Percentiles rank a stretch among this genome's conserved stretches.
phyloP scores from a whole-genome alignment of 2,329 filamentous ascomycete genomes.

The Fusarium xyrophilum region DNA sequence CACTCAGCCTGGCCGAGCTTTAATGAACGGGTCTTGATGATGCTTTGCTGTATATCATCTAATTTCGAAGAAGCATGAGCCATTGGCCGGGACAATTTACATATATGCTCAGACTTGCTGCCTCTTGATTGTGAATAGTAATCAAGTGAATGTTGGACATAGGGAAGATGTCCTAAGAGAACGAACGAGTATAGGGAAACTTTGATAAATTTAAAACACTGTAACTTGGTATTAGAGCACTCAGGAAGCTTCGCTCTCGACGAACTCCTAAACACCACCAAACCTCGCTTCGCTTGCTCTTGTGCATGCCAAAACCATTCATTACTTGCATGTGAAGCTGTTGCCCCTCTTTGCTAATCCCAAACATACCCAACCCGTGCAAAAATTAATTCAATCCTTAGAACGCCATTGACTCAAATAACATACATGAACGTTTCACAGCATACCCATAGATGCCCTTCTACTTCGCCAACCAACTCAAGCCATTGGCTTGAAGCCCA shows the following conservation, averaged over 20 bases:
- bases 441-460: neutral
- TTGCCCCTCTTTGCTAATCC: neutral
- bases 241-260: neutral
- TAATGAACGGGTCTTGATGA: constrained; percentile 31
- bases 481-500: constrained; percentile 58
- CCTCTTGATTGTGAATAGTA: neutral
- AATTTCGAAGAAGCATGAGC: constrained; percentile 38
- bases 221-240: neutral
- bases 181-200: neutral
- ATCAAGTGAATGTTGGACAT: neutral
- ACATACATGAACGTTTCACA: neutral
- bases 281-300: constrained; percentile 5
- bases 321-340: neutral
- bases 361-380: neutral
- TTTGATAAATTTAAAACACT: neutral
- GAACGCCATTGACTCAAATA: constrained; percentile 28
- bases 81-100: constrained; percentile 38
- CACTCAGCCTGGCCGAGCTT: constrained; percentile 28
- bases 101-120: constrained; percentile 32
- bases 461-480: neutral
- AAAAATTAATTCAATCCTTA: neutral
- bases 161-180: neutral
- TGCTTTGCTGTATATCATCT: constrained; percentile 43
- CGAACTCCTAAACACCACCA: constrained; percentile 17
- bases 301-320: neutral